These are phyloP conservation scores for Mallotus nudiflorus DNA, from an alignment of 345 rosid species.

Conservation along the genomic window DNA sequence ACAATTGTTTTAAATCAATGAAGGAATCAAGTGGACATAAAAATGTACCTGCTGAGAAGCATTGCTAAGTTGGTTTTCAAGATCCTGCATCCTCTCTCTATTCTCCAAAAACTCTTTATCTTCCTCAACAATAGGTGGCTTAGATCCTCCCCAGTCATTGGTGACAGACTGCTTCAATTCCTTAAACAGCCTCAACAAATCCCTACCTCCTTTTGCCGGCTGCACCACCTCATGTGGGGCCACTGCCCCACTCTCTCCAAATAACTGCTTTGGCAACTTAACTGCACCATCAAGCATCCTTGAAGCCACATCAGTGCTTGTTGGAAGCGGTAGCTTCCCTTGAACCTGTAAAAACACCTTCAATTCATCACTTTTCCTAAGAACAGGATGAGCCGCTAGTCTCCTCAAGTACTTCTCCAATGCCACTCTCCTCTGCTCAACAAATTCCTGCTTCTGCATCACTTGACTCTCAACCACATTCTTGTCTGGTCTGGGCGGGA, in stretches of 20 bases:
- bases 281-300: slow-evolving; percentile 94
- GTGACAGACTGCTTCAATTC: slow-evolving; percentile 87
- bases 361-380: slow-evolving; percentile 78
- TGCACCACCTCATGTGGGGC: slow-evolving; percentile 80
- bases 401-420: slow-evolving; percentile 83
- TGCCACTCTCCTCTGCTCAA: slow-evolving; percentile 87
- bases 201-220: slow-evolving; percentile 90
- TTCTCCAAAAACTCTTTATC: slow-evolving; percentile 89
- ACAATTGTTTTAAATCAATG: not conserved
- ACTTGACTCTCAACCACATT: slow-evolving; percentile 92
- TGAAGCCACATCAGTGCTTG: slow-evolving; percentile 79
- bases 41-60: slow-evolving; percentile 80
- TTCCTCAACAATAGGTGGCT: slow-evolving; percentile 82
- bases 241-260: slow-evolving; percentile 62
- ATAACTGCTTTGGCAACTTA: slow-evolving; percentile 82
- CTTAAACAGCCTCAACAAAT: slow-evolving; percentile 80
- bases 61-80: slow-evolving; percentile 86
- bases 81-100: slow-evolving; percentile 77
- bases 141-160: slow-evolving; percentile 84
- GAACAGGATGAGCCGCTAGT: slow-evolving; percentile 70
- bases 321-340: slow-evolving; percentile 67
- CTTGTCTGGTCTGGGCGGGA: slow-evolving; percentile 94
- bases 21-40: not conserved
- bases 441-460: slow-evolving; percentile 97
- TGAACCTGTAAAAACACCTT: slow-evolving; percentile 76